Percentiles rank a stretch among this genome's conserved stretches.
These are phyloP conservation scores for Leccinum truebloodii DNA, from an alignment of 768 basidiomycete species.

Conservation along the genomic window DNA sequence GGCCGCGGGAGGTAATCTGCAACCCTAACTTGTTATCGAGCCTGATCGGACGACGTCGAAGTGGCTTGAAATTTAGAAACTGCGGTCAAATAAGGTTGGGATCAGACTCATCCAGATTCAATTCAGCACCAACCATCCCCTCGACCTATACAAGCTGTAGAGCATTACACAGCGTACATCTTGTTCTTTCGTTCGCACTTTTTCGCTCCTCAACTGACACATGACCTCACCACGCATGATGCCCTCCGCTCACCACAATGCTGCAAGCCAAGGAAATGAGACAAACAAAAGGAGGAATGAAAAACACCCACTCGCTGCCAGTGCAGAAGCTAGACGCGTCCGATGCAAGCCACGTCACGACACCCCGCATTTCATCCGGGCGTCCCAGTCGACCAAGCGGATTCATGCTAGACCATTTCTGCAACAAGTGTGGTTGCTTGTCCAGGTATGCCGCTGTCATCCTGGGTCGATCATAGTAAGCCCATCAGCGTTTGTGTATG, in stretches of 20 bases:
- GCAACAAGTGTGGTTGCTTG: conserved; percentile 57
- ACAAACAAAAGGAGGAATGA: background rate
- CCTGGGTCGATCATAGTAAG: conserved; percentile 37
- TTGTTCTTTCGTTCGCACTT: no score
- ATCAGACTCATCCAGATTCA: no score
- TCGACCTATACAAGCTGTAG: no score
- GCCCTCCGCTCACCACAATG: conserved; percentile 34
- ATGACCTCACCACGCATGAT: conserved; percentile 30
- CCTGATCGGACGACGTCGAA: background rate
- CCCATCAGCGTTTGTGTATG: no score
- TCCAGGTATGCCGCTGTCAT: conserved; percentile 79
- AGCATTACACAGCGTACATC: no score
- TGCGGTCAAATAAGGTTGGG: no score
- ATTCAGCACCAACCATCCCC: no score
- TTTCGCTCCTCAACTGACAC: background rate
- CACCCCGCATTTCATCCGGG: conserved; percentile 72
- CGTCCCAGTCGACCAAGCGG: conserved; percentile 71
- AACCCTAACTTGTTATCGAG: background rate
- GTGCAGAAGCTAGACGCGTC: conserved; percentile 80
- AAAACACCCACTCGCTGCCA: conserved; percentile 69
- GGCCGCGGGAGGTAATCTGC: no score
- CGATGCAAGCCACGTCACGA: conserved; percentile 68
- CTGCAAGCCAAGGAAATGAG: conserved; percentile 10
- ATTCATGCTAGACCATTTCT: conserved; percentile 69
- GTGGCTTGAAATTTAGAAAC: background rate